A percentile compares a stretch with the other conserved stretches of the same genome.
Conservation (phyloP, 2,329 filamentous ascomycete genomes). For the Fusarium incarnatum region DNA sequence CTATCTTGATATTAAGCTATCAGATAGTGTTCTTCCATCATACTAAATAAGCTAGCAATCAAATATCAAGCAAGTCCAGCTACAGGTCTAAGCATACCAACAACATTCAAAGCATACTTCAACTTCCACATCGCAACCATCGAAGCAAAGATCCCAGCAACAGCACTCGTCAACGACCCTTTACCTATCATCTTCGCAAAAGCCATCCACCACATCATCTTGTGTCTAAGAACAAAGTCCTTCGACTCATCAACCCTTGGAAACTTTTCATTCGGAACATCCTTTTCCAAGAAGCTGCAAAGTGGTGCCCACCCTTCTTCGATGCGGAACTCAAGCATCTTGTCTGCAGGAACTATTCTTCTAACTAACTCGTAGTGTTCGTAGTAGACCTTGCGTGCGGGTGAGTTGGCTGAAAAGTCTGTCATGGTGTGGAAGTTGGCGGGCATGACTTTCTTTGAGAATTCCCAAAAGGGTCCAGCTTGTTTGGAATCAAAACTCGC, state of each 20-base stretch:
- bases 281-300: slow-evolving; percentile 20
- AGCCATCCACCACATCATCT: slow-evolving; percentile 36
- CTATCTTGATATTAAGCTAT: no score
- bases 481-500: slow-evolving; percentile 12
- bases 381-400: slow-evolving; percentile 14
- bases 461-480: slow-evolving; percentile 29
- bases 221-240: slow-evolving; percentile 26
- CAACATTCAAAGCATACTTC: background rate
- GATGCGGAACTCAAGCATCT: slow-evolving; percentile 13
- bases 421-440: slow-evolving; percentile 13
- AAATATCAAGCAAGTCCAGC: slow-evolving; percentile 1
- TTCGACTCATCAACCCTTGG: slow-evolving; percentile 25
- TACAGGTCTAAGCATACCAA: slow-evolving; percentile 7
- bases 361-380: slow-evolving; percentile 19
- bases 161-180: background rate
- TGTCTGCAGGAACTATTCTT: background rate
- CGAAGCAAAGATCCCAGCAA: slow-evolving; percentile 20
- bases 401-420: slow-evolving; percentile 22
- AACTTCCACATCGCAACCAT: slow-evolving; percentile 28
- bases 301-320: slow-evolving; percentile 33
- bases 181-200: slow-evolving; percentile 36
- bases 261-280: slow-evolving; percentile 11
- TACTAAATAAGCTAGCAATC: background rate
- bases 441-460: slow-evolving; percentile 26
- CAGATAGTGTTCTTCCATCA: fast-evolving